Base-by-base conservation (phyloP, 2,329 filamentous ascomycete species). In the Paramyrothecium roridum region DNA sequence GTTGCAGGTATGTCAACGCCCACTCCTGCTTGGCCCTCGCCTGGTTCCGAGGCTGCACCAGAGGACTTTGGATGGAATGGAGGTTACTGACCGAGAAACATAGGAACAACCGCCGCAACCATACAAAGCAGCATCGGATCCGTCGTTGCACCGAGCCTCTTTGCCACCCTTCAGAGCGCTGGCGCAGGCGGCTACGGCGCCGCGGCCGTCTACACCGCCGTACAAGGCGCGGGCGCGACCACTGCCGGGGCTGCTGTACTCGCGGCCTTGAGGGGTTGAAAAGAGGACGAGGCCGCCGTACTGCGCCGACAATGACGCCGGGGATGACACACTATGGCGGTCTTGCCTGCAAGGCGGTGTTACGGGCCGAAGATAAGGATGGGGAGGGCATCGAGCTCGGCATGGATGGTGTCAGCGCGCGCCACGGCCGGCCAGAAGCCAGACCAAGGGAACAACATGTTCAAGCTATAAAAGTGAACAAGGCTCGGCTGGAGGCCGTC, bases 131-230 rank as follows among this genome's bases (percentile, higher is more conserved):
- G 43, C 1, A 65, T 70, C 1, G 70, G 70, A 1, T 70, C 59
- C 21, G 65, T 71, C 3, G 59, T 19, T 0, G 62, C 61, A 1
- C 52, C 56, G 0, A 58, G 37, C 12, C 0, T 60, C 1, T 72
- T 73, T 21, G 65, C 71, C 2, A 63, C 53, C 2, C 58, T 72
- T 0, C 66, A 71, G 59, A 72, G 69, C 46, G 71, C 68, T 0
- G 71, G 54, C 0, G 59, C 58, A 3, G 68, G 64, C 0, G 71
- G 72, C 1, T 65, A 60, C 12, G 66, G 67, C 1, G 54, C 61
- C 3, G 59, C 62, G 0, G 56, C 49, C 3, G 62, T 69, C 1
- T 34, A 64, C 1, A 58, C 58, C 2, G 58, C 51, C 0, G 52
- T 64, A 16, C 63, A 64, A 46, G 54, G 47, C 8, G 52, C 11